Evolutionary conservation across 192 early-diverging fungal species (phyloP).

Genomic region (Endogone sp.): DNA sequence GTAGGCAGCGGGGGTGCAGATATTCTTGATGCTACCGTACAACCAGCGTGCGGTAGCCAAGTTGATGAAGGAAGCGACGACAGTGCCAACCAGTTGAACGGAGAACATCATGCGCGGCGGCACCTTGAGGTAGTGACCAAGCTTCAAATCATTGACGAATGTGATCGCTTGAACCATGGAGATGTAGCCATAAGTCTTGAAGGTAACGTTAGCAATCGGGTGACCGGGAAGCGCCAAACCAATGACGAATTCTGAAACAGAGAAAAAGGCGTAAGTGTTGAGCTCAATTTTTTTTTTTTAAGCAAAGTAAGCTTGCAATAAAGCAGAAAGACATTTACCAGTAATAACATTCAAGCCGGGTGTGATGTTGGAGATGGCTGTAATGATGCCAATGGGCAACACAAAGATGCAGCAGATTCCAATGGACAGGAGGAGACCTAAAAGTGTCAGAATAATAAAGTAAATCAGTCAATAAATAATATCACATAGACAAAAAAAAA

Average conservation of each 20-base stretch:
- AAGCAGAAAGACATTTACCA: no score
- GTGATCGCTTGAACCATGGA: conserved; percentile 55
- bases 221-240: conserved; percentile 61
- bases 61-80: conserved; percentile 65
- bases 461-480: no score
- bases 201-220: conserved; percentile 60
- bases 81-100: conserved; percentile 71
- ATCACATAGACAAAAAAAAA: no score
- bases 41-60: conserved; percentile 66
- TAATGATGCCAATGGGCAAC: conserved; percentile 80
- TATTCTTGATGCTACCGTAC: conserved; percentile 31
- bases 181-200: conserved; percentile 65
- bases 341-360: conserved; percentile 81
- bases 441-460: no score
- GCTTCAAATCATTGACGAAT: conserved; percentile 65
- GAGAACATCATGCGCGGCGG: conserved; percentile 78
- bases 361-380: conserved; percentile 70
- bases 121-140: conserved; percentile 81
- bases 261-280: no score
- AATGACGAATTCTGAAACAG: conserved; percentile 65
- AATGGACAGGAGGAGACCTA: conserved; percentile 57
- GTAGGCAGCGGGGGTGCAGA: conserved; percentile 34
- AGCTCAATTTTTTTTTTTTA: no score
- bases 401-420: conserved; percentile 59
- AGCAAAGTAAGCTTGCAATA: no score